Percentiles rank a stretch among this genome's conserved stretches.
Evolutionary conservation across 305 asterid genomes (phyloP).

Genomic region (Fraxinus xanthoxyloides): DNA sequence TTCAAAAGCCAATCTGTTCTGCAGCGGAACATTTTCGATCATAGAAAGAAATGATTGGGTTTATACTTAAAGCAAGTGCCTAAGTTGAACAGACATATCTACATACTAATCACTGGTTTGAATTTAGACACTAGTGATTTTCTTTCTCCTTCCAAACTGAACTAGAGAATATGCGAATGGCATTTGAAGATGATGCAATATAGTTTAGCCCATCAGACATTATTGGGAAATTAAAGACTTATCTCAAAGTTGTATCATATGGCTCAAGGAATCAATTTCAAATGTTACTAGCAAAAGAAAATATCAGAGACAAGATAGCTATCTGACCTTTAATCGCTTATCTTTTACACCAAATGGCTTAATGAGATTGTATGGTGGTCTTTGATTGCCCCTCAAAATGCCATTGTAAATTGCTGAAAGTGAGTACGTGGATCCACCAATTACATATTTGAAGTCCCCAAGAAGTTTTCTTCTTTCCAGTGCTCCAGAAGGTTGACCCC

Average conservation of each 20-base stretch:
- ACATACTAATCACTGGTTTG: not conserved
- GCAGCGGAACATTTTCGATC: not conserved
- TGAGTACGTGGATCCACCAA: slow-evolving; percentile 80
- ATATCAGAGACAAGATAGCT: slow-evolving; percentile 15
- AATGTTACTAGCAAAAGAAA: not conserved
- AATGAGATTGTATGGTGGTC: slow-evolving; percentile 78
- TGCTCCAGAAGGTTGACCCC: slow-evolving; percentile 76
- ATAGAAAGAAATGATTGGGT: not conserved
- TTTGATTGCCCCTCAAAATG: slow-evolving; percentile 81
- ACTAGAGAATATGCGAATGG: not conserved
- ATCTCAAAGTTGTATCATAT: not conserved
- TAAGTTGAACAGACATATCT: not conserved
- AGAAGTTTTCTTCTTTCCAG: slow-evolving; percentile 69
- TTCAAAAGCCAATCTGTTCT: not conserved
- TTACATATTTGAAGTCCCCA: slow-evolving; percentile 89
- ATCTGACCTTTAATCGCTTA: slow-evolving; percentile 56
- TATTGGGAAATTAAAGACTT: not conserved
- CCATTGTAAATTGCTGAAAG: slow-evolving; percentile 84
- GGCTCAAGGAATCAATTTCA: slow-evolving; percentile 5
- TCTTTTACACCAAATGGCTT: slow-evolving; percentile 74
- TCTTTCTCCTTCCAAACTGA: not conserved
- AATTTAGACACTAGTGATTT: not conserved
- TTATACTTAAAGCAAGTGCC: not conserved
- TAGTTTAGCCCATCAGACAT: not conserved
- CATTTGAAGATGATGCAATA: not conserved